Evolutionary conservation across 176 grass and related monocot species (phyloP), one percentile per base, ranked within the genome.

Genomic region (Musa beccarii): DNA sequence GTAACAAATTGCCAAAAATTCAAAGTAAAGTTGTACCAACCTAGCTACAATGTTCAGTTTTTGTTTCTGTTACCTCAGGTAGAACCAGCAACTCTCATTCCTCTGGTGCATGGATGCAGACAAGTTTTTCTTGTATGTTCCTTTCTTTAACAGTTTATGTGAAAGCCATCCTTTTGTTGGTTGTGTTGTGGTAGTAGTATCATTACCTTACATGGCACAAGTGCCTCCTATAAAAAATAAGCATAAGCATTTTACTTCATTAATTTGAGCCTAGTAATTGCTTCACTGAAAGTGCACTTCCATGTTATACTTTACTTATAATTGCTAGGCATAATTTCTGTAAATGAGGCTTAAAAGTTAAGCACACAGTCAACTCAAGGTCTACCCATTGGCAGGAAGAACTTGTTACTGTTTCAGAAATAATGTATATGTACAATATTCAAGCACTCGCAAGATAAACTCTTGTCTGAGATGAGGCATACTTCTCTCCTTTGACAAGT

Each of bases 111-210:
- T 85, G 94, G 94, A 63, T 98, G 94, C 80, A 84, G 72, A 91
- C 94, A 98, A 98, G 84, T 98, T 78, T 98, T 93, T 84, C 88
- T 98, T 76, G 94, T 98, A 93, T 75, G 83, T 73, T 49, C 28
- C 66, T 80, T 51, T 70, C 4, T 76, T 16, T 62, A 50, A 20
- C 9, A 6, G 15, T 4, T 22, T n/a, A 22, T 16, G 7, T 43
- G 9, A 26, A 69, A 11, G 15, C 53, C 11, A 9, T 79, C 61
- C 25, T 51, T 52, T 24, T 19, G 29, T 8, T 43, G 34, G 24
- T 77, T 49, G 14, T 57, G 24, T 74, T 56, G 26, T 80, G 52
- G 63, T 8, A 73, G 9, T 21, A 77, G 2, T 50, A 54, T 79
- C 49, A 79, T 64, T 49, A 62, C 28, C 20, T 67, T 75, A 50